These are phyloP conservation scores for Dictyostelium capitatum DNA, from an alignment of 78 protist species.

Conservation along the genomic window DNA sequence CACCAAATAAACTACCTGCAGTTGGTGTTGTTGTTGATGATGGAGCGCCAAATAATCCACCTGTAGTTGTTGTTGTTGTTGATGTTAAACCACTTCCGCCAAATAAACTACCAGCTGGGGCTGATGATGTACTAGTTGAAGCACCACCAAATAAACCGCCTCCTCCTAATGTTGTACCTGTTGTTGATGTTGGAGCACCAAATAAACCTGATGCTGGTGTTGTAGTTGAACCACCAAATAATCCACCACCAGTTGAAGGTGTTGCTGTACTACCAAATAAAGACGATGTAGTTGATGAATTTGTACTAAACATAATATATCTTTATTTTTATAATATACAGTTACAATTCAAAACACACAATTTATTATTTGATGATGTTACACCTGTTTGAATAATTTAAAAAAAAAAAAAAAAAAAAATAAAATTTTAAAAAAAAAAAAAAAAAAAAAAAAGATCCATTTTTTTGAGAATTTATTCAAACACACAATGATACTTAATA, in stretches of 20 bases:
- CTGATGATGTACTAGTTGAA: not conserved
- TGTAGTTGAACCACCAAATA: conserved; percentile 29
- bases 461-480: too few species aligned
- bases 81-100: conserved; percentile 1
- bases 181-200: conserved; percentile 18
- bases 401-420: conserved; percentile 9
- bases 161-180: not conserved
- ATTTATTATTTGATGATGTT: not conserved
- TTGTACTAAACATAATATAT: conserved; percentile 28
- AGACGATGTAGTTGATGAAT: conserved; percentile 32
- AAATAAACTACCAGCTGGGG: conserved; percentile 23
- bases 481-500: too few species aligned
- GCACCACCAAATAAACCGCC: conserved; percentile 20
- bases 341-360: not conserved
- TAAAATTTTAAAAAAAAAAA: not conserved
- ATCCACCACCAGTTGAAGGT: conserved; percentile 40
- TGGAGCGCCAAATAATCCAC: conserved; percentile 11
- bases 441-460: too few species aligned
- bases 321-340: not conserved
- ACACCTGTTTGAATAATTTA: not conserved
- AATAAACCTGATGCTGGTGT: conserved; percentile 15
- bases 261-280: conserved; percentile 46
- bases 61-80: not conserved
- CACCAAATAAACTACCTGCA: not conserved
- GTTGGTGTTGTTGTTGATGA: not conserved